Evolutionary conservation across 2,329 filamentous ascomycete species (phyloP).

Genomic region (Aureobasidium sp.): DNA sequence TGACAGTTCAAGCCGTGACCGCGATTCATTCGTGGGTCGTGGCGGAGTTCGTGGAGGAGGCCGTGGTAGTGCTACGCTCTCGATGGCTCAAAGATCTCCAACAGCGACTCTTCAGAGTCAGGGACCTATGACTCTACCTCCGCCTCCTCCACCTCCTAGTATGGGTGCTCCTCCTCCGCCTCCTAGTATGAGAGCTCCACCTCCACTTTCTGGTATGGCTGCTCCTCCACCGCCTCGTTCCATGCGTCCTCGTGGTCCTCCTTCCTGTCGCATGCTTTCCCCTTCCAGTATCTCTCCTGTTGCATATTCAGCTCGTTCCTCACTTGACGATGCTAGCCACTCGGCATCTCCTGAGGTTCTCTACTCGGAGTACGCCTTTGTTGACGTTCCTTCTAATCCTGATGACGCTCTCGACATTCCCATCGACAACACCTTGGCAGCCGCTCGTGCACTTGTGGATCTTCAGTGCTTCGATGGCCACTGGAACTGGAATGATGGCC

Average conservation of each 20-base stretch:
- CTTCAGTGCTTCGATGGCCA: conserved; percentile 52
- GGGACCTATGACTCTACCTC: background rate
- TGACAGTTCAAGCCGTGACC: too few relatives aligned
- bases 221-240: background rate
- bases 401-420: background rate
- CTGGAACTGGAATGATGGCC: conserved; percentile 38
- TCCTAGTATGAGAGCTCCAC: too few relatives aligned
- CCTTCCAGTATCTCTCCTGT: background rate
- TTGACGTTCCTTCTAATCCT: background rate
- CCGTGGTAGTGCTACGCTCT: background rate
- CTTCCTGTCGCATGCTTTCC: background rate
- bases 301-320: background rate
- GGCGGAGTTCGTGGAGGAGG: background rate
- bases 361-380: too few relatives aligned
- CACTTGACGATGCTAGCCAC: too few relatives aligned
- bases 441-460: conserved; percentile 42
- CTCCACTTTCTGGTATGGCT: too few relatives aligned
- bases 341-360: background rate
- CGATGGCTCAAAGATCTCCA: background rate
- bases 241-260: background rate
- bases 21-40: background rate
- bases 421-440: conserved; percentile 14
- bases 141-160: too few relatives aligned
- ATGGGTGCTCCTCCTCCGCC: too few relatives aligned
- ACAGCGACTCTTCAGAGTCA: background rate